Percentiles rank a stretch among this genome's conserved stretches.
These are phyloP conservation scores for Trichomonascaceae sp. DNA, from an alignment of 1,139 yeast genomes.

Conservation along the genomic window DNA sequence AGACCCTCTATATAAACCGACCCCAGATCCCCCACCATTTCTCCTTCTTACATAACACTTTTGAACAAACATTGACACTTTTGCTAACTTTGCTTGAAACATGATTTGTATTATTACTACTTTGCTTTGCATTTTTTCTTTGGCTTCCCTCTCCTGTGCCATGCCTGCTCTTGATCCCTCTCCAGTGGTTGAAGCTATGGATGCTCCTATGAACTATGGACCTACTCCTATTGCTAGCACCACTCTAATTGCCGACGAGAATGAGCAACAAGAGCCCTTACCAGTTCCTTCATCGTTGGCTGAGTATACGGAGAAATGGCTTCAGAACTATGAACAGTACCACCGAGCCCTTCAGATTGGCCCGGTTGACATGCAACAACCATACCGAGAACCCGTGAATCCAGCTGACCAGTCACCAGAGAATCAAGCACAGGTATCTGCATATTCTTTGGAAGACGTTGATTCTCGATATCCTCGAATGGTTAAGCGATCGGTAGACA, in stretches of 20 bases:
- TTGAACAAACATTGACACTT: no score
- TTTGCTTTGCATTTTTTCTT: no score
- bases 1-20: neutral
- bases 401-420: neutral
- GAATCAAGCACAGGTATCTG: neutral
- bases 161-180: neutral
- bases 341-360: slow-evolving; percentile 7
- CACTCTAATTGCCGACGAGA: neutral
- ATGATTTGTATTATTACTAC: neutral
- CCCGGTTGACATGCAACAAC: neutral
- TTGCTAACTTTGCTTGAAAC: neutral
- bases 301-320: slow-evolving; percentile 17
- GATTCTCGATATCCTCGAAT: neutral
- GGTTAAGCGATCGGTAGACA: neutral
- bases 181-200: neutral
- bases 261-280: neutral
- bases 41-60: neutral
- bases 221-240: neutral
- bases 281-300: slow-evolving; percentile 4
- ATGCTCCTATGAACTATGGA: neutral
- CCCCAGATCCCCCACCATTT: neutral
- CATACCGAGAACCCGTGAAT: neutral
- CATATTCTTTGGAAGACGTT: neutral
- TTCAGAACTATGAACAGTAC: slow-evolving; percentile 15
- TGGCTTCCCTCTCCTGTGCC: neutral